Evolutionary conservation across 2,329 filamentous ascomycete genomes (phyloP).

Genomic region (Neofusicoccum sp.): DNA sequence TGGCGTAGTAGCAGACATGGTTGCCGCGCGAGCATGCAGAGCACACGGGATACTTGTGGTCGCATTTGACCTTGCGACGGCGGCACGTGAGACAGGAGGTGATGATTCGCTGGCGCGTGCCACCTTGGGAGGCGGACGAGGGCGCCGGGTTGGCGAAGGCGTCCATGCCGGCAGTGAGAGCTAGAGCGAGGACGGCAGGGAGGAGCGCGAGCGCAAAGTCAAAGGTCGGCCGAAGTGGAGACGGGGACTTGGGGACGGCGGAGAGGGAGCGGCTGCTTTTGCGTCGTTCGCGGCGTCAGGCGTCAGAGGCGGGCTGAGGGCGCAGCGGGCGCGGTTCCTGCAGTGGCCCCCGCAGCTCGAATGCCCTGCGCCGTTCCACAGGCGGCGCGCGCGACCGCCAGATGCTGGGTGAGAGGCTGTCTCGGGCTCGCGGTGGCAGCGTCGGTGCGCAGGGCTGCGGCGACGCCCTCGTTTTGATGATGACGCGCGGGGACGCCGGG

Average conservation of each 20-base stretch:
- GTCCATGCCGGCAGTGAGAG: constrained; percentile 2
- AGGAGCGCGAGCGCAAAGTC: neutral
- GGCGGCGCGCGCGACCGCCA: neutral
- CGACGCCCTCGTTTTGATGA: neutral
- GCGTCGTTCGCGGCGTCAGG: neutral
- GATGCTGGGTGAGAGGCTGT: neutral
- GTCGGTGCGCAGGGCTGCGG: constrained; percentile 8
- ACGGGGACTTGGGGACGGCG: neutral
- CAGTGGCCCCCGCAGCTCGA: constrained; percentile 8
- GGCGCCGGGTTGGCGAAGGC: neutral
- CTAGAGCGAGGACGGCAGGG: neutral
- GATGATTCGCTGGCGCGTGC: constrained; percentile 34
- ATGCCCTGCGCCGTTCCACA: constrained; percentile 12
- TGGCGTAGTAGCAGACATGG: constrained; percentile 37
- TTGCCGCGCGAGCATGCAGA: constrained; percentile 37
- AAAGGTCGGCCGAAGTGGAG: constrained; percentile 8
- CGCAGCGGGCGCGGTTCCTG: neutral
- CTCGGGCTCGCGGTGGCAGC: neutral
- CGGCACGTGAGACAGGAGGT: constrained; percentile 40
- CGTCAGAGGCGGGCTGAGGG: constrained; percentile 2
- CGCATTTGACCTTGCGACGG: constrained; percentile 39
- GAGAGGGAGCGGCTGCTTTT: neutral
- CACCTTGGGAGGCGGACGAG: neutral
- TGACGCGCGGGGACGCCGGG: neutral
- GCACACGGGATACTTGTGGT: constrained; percentile 38